These are phyloP conservation scores for Dovyalis caffra DNA, from an alignment of 345 rosid genomes.

Conservation along the genomic window DNA sequence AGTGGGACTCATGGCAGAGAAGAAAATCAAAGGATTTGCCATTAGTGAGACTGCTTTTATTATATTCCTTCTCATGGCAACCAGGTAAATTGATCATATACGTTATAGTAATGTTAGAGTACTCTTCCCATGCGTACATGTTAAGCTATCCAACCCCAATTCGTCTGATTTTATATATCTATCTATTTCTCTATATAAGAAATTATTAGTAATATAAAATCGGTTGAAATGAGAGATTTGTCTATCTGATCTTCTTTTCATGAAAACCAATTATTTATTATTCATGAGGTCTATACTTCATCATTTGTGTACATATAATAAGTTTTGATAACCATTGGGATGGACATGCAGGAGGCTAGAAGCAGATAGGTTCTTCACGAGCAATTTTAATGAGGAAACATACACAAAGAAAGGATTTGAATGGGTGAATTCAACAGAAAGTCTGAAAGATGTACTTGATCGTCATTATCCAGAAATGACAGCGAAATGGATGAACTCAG, in stretches of 20 bases:
- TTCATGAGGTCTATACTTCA: too few relatives aligned
- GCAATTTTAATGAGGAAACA: conserved; percentile 41
- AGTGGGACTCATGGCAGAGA: conserved; percentile 66
- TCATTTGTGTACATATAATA: too few relatives aligned
- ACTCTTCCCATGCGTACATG: too few relatives aligned
- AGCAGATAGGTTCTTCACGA: conserved; percentile 57
- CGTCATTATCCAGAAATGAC: conserved; percentile 55
- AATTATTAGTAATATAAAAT: too few relatives aligned
- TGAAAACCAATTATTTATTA: too few relatives aligned
- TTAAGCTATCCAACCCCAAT: too few relatives aligned
- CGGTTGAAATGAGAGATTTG: too few relatives aligned
- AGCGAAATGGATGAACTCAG: conserved; percentile 53
- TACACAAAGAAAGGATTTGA: conserved; percentile 56
- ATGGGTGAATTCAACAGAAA: conserved; percentile 60
- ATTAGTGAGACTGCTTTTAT: conserved; percentile 63
- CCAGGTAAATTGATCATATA: conserved; percentile 30
- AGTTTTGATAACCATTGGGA: neutral
- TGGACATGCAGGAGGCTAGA: conserved; percentile 51
- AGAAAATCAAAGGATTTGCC: conserved; percentile 62
- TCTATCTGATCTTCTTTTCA: too few relatives aligned
- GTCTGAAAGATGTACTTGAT: conserved; percentile 44
- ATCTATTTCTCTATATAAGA: too few relatives aligned
- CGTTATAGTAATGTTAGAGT: too few relatives aligned
- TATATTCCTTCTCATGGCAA: conserved; percentile 50
- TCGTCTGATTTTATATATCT: too few relatives aligned